Percentiles rank a stretch among this genome's conserved stretches.
These are phyloP conservation scores for Aeminium ludgeri DNA, from an alignment of 495 filamentous ascomycete species.

Conservation along the genomic window DNA sequence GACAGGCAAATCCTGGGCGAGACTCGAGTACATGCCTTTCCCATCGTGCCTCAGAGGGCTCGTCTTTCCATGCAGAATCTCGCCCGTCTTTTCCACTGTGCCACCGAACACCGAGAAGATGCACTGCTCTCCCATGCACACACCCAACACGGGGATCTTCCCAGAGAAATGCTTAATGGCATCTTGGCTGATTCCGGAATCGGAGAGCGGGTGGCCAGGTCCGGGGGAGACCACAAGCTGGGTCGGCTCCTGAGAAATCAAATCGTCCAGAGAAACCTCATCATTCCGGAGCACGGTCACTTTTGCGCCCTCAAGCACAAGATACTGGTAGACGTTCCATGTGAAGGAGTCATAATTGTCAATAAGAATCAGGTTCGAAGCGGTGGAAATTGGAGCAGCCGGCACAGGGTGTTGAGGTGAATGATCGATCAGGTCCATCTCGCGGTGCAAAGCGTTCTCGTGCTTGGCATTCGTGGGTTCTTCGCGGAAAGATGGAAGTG, in stretches of 20 bases:
- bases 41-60: slow-evolving; percentile 73
- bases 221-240: slow-evolving; percentile 92
- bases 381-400: slow-evolving; percentile 48
- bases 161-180: slow-evolving; percentile 87
- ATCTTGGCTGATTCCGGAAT: slow-evolving; percentile 82
- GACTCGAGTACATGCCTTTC: slow-evolving; percentile 67
- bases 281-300: slow-evolving; percentile 88
- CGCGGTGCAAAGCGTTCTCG: neutral
- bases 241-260: slow-evolving; percentile 68
- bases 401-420: slow-evolving; percentile 67
- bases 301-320: slow-evolving; percentile 77
- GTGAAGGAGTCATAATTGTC: slow-evolving; percentile 99
- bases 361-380: slow-evolving; percentile 83
- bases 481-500: too few species aligned
- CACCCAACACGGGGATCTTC: slow-evolving; percentile 89
- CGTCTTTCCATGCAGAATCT: slow-evolving; percentile 95
- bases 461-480: too few species aligned
- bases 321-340: slow-evolving; percentile 97
- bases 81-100: slow-evolving; percentile 78
- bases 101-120: slow-evolving; percentile 87
- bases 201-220: slow-evolving; percentile 75
- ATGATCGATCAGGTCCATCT: slow-evolving; percentile 52
- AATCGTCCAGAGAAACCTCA: slow-evolving; percentile 65
- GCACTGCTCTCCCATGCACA: slow-evolving; percentile 98
- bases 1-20: slow-evolving; percentile 64